Evolutionary conservation across 2,329 filamentous ascomycete genomes (phyloP).

Genomic region (Fusarium newnesense): DNA sequence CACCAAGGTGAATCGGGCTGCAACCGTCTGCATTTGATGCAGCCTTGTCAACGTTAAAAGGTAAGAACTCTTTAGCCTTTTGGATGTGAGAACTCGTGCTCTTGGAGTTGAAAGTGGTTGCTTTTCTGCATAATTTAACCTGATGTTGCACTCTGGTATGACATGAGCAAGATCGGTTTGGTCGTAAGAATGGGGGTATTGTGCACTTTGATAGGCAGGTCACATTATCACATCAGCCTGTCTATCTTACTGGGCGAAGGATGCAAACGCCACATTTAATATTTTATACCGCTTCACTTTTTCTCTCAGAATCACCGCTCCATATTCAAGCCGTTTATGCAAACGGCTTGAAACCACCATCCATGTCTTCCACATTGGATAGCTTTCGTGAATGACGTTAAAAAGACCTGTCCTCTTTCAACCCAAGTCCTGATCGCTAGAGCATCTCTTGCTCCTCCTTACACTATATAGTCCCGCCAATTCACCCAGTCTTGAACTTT

Average conservation of each 20-base stretch:
- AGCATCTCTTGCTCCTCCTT: background rate
- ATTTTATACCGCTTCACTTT: accelerated
- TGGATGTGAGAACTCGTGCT: accelerated
- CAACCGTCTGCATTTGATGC: accelerated
- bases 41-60: background rate
- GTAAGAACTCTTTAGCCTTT: too few species aligned
- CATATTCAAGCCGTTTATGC: accelerated
- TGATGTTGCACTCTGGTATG: background rate
- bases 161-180: background rate
- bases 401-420: background rate
- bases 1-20: accelerated
- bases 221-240: background rate
- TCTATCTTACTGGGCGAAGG: background rate
- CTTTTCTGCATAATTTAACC: accelerated
- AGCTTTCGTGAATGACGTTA: background rate
- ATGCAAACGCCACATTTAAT: background rate
- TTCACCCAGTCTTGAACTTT: too few species aligned
- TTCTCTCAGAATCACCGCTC: accelerated
- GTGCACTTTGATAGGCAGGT: too few species aligned
- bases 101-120: too few species aligned
- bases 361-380: background rate
- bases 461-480: too few species aligned
- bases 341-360: background rate
- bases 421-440: background rate
- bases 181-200: accelerated